Evolutionary conservation across 108 stramenopile species (phyloP).

Genomic region (Cyclotella baltica): DNA sequence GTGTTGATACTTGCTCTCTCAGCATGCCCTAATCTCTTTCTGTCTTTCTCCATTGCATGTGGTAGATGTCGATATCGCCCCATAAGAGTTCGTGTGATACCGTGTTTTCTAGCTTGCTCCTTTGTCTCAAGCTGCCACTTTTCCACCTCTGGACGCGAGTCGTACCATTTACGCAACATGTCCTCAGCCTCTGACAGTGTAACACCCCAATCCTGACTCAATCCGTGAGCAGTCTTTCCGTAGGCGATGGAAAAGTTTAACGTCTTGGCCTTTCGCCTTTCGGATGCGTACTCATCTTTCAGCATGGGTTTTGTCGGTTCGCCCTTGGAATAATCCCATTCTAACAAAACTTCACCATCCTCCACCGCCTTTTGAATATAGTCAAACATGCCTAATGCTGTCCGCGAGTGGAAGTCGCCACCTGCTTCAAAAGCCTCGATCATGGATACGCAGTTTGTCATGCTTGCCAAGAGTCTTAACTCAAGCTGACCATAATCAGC

Average conservation of each 20-base stretch:
- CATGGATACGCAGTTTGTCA: conserved; percentile 97
- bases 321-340: conserved; percentile 97
- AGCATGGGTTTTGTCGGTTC: conserved; percentile 93
- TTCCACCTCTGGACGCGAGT: conserved; percentile 94
- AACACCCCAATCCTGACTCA: conserved; percentile 98
- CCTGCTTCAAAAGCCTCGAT: conserved; percentile 96
- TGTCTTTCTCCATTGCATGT: conserved; percentile 67
- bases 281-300: conserved; percentile 97
- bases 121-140: conserved; percentile 94
- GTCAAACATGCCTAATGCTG: conserved; percentile 98
- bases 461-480: conserved; percentile 94
- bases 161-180: conserved; percentile 96
- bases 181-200: conserved; percentile 87
- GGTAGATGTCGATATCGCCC: conserved; percentile 94
- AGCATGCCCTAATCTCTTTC: conserved; percentile 73
- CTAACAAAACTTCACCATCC: conserved; percentile 93
- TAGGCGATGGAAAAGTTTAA: conserved; percentile 99
- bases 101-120: conserved; percentile 65
- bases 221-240: conserved; percentile 98
- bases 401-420: conserved; percentile 98
- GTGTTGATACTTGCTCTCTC: conserved; percentile 98
- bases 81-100: conserved; percentile 94
- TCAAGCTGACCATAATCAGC: conserved; percentile 99
- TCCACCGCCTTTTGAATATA: conserved; percentile 94
- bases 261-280: conserved; percentile 98